Base-by-base conservation (phyloP, 805 yeast genomes). In the Cyberlindnera petersonii region DNA sequence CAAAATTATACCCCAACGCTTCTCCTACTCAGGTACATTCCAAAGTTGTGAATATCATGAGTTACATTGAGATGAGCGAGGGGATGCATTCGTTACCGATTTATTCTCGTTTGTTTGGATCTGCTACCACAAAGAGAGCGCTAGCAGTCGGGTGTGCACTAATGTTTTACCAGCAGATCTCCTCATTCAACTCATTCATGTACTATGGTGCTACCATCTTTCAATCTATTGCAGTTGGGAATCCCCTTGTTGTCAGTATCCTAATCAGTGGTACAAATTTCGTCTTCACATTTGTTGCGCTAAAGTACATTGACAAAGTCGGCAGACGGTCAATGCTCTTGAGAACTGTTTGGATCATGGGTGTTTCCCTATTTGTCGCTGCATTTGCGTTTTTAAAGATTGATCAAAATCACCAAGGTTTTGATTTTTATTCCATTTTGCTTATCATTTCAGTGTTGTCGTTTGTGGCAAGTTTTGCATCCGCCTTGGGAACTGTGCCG, bases 171-270 rank as follows among this genome's bases (percentile, higher is more conserved):
- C 83, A 78, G 53, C 83, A 77, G 56, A 64, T 71, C 35, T 68
- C 77, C n/a, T 83, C 83, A 39, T 72, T 75, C 54, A 77, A 77
- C 59, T 76, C 79, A 28, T 75, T 78, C 52, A 75, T 77, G 72
- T 77, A 76, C 58, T 78, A 77, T 50, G 74, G 79, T 6, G 73
- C 82, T 9, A 66, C 79, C 11, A 69, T 78, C 32, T 76, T 78
- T 64, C 56, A 68, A 38, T 66, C 71, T 16, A 67, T 75, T 16
- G 77, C 79, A 4, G 60, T 72, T 47, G 50, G 63, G 9, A 72
- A 76, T 52, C 78, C 82, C n/a, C 64, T 77, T 51, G 55, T 69
- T 30, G 75, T 79, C 4, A 75, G 81, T 7, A 72, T 76, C 20
- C 53, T 71, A 17, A 68, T 77, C 33, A 80, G 82, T 38, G 53